phyloP scores from a whole-genome alignment of 768 basidiomycete species.

The Kwoniella europaea region DNA sequence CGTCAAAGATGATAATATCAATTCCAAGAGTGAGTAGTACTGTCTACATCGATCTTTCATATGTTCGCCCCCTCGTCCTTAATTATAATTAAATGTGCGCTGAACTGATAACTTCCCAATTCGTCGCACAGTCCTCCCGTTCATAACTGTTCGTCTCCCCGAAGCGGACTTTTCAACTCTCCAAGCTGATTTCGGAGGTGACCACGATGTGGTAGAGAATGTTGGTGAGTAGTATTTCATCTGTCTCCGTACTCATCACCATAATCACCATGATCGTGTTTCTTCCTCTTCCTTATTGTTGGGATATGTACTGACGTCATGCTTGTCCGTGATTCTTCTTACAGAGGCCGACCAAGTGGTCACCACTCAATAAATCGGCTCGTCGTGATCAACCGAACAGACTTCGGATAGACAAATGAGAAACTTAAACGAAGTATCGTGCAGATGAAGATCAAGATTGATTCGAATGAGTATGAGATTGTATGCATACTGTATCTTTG shows the following conservation, averaged over 20 bases:
- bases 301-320: not conserved
- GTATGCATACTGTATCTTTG: too few relatives aligned
- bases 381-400: not conserved
- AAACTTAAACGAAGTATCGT: too few relatives aligned
- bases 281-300: too few relatives aligned
- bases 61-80: not conserved
- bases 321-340: not conserved
- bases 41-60: not conserved
- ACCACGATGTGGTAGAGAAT: constrained; percentile 75
- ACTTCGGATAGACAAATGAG: too few relatives aligned
- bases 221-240: constrained; percentile 67
- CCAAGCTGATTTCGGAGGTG: constrained; percentile 61
- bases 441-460: too few relatives aligned
- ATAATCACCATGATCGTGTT: too few relatives aligned
- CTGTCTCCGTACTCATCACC: constrained; percentile 60
- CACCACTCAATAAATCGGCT: constrained; percentile 27
- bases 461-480: too few relatives aligned
- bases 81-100: not conserved
- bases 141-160: constrained; percentile 39
- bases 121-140: constrained; percentile 41
- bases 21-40: constrained; percentile 40
- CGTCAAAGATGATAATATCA: constrained; percentile 37
- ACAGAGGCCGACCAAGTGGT: constrained; percentile 45
- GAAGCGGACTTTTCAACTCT: constrained; percentile 38
- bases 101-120: not conserved